Evolutionary conservation across 2,329 filamentous ascomycete genomes (phyloP), one percentile per base, ranked within the genome.

Genomic region (Metarhizium sp.): DNA sequence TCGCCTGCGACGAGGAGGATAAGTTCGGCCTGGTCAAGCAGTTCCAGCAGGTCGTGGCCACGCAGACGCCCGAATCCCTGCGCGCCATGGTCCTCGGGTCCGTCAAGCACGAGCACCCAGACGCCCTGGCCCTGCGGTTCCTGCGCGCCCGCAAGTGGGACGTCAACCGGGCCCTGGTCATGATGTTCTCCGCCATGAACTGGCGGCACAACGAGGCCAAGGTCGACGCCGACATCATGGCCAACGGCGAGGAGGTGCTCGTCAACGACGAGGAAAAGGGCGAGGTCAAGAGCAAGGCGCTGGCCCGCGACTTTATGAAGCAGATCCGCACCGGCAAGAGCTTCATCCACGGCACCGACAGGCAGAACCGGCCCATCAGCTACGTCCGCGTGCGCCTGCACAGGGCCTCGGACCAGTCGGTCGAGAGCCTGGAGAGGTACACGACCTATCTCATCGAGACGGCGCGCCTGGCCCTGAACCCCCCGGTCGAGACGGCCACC

Each of bases 371-470:
- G 2, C 71, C 72, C 0, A 61, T 75, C 14, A 71, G 66, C 58
- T 63, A 73, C 45, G 65, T 74, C 49, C 64, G 66, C 51, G 71
- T 67, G 10, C 62, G 67, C 36, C 62, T 63, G 29, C 70, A 72
- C 55, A 61, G 67, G 34, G 64, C 70, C 0, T 62, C 60, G 4
- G 59, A 63, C 18, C 68, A 73, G 55, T 66, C 66, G 0, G 59
- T 65, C 2, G 66, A 69, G 46, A 62, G 66, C 1, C 61, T 74
- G 59, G 70, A 73, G 51, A 63, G 63, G 13, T 75, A 69, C 51
- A 66, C 70, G n/a, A 58, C 73, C 38, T 70, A 74, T 54, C 67
- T 67, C 14, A 73, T 74, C 38, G 72, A 74, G 63, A 71, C 61
- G 34, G 43, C 57, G 14, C 55, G 57, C 32, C 51, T 61, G 14